Evolutionary conservation across 805 yeast genomes (phyloP), one percentile per base, ranked within the genome.

Genomic region (Wickerhamomyces subpelliculosus): DNA sequence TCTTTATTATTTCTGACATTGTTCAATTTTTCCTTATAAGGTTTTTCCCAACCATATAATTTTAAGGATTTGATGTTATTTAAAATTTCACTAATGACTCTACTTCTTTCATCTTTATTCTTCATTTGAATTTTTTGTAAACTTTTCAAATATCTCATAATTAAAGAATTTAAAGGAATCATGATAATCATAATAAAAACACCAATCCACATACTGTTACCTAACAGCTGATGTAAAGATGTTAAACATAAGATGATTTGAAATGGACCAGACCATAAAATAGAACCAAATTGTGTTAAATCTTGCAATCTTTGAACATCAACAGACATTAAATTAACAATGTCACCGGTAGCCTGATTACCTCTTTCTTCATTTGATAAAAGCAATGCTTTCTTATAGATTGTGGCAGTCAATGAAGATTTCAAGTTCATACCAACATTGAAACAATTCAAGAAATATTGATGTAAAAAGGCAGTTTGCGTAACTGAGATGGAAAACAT

Each of bases 201-300:
- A 58, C 97, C 97, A 30, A 95, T 82, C 95, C 96, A 86, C 95
- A 89, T 88, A n/a, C 93, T 75, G 42, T 79, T 75, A 27, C 96
- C 96, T 40, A 89, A 61, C 32, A 89, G 62, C 4, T 74, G 72
- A 58, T 87, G 75, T 38, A 89, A 67, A 1, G 93, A 80, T 32
- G 71, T 59, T 44, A 89, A 68, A 68, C 97, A 87, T 40, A 89
- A 61, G 19, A 71, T 52, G 47, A 89, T 78, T 62, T 89, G 96
- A 62, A 88, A 83, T 1, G 97, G 97, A 35, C 95, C 95, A 1
- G 95, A 86, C 95, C 96, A 87, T 36, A 85, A 67, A 38, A 86
- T 70, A 51, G 85, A 82, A 45, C 88, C 74, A 59, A 80, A 76
- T 56, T 84, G 88, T 19, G 83, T 75, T 39, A 87, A 67, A 48